Evolutionary conservation across 352 stramenopile species (phyloP).

Genomic region (Globisporangium solare): DNA sequence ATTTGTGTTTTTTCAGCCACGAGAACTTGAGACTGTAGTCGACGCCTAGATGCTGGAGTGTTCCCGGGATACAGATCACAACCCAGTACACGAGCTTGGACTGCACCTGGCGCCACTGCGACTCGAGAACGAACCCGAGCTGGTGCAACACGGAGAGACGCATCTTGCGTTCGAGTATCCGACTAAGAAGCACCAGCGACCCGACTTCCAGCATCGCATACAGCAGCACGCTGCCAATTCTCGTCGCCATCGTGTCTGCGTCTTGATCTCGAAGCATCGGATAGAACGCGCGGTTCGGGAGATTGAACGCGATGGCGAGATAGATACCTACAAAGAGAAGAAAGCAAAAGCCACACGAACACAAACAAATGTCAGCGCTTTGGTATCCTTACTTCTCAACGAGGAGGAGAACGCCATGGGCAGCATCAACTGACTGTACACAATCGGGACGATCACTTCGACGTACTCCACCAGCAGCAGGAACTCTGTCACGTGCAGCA

Average conservation of each 20-base stretch:
- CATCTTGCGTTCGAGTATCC: slow-evolving; percentile 16
- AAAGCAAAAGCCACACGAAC: background rate
- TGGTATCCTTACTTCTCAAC: background rate
- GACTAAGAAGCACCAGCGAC: slow-evolving; percentile 12
- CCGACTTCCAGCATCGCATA: slow-evolving; percentile 20
- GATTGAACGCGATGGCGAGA: background rate
- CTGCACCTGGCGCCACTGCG: slow-evolving; percentile 19
- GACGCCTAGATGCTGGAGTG: too few relatives aligned
- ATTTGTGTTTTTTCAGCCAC: slow-evolving; percentile 4
- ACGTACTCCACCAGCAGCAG: slow-evolving; percentile 19
- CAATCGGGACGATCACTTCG: slow-evolving; percentile 20
- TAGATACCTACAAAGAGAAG: background rate
- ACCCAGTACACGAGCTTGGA: slow-evolving; percentile 22
- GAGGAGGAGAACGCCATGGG: background rate
- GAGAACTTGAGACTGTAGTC: slow-evolving; percentile 14
- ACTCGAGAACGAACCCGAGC: slow-evolving; percentile 23
- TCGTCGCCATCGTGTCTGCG: background rate
- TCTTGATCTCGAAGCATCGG: background rate
- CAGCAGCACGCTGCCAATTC: slow-evolving; percentile 12
- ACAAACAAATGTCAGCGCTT: background rate
- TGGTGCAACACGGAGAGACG: slow-evolving; percentile 14
- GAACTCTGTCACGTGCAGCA: slow-evolving; percentile 20
- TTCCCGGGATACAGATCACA: slow-evolving; percentile 11
- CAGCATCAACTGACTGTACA: slow-evolving; percentile 16
- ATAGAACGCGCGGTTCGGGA: slow-evolving; percentile 5